Evolutionary conservation across 2,329 filamentous ascomycete genomes (phyloP).

Genomic region (Aureobasidium sp.): DNA sequence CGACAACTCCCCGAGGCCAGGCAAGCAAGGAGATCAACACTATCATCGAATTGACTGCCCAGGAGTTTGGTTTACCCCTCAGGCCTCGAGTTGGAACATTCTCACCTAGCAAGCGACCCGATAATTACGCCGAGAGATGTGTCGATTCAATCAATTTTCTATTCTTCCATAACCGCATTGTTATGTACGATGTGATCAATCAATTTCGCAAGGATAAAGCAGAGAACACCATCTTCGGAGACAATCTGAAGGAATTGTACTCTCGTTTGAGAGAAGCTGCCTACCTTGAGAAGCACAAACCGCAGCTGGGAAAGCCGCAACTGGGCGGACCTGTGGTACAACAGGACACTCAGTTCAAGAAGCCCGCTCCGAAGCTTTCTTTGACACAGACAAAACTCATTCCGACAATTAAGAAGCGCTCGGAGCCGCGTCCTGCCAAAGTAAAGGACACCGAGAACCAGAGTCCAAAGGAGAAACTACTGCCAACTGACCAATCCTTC

Average conservation of each 20-base stretch:
- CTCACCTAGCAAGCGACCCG: constrained; percentile 7
- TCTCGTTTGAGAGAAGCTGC: background rate
- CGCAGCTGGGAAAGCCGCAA: background rate
- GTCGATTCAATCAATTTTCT: constrained; percentile 12
- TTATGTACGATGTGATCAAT: constrained; percentile 9
- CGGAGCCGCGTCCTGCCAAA: background rate
- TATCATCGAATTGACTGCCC: constrained; percentile 2
- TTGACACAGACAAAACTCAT: constrained; percentile 4
- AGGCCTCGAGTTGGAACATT: background rate
- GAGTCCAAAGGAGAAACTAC: background rate
- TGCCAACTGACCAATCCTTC: background rate
- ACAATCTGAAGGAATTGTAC: background rate
- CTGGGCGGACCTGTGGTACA: background rate
- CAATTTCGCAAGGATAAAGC: constrained; percentile 7
- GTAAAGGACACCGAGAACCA: background rate
- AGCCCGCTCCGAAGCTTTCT: background rate
- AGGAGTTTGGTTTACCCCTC: constrained; percentile 8
- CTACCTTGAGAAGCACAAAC: constrained; percentile 7
- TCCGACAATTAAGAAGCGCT: background rate
- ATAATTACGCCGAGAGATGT: background rate
- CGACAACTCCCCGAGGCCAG: constrained; percentile 10
- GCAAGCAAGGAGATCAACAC: constrained; percentile 12
- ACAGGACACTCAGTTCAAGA: background rate
- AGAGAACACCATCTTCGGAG: background rate
- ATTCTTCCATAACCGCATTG: constrained; percentile 12